phyloP scores from a whole-genome alignment of 2,329 filamentous ascomycete genomes.

The Akanthomyces uredinophilus region DNA sequence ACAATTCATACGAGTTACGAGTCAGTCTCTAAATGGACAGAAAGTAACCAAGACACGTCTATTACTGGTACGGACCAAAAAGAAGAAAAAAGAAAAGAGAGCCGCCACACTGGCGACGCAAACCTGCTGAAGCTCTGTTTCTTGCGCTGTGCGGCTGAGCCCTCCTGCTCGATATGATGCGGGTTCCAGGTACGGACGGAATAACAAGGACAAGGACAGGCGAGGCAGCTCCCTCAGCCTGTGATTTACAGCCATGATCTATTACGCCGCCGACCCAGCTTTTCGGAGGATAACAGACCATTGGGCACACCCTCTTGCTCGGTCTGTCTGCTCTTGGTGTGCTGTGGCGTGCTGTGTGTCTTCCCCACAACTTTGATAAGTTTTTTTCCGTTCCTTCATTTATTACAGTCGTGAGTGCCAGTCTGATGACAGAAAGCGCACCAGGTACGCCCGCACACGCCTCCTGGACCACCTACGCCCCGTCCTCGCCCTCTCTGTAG shows the following conservation, averaged over 20 bases:
- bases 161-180: neutral
- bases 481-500: neutral
- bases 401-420: too few species aligned
- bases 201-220: neutral
- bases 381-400: neutral
- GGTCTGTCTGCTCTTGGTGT: neutral
- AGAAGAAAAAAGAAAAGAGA: neutral
- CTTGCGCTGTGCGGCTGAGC: too few species aligned
- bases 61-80: neutral
- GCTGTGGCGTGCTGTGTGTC: neutral
- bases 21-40: neutral
- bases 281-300: constrained; percentile 5
- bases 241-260: neutral
- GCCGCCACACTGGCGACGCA: neutral
- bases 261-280: neutral
- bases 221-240: neutral
- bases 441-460: too few species aligned
- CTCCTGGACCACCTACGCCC: neutral
- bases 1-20: neutral
- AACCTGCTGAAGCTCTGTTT: neutral
- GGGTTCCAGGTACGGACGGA: neutral
- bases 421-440: too few species aligned
- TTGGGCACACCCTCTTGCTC: neutral
- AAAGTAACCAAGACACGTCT: neutral
- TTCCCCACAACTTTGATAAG: constrained; percentile 4